Conservation (phyloP, 176 grass and related monocot species). For the Aegilops sharonensis region DNA sequence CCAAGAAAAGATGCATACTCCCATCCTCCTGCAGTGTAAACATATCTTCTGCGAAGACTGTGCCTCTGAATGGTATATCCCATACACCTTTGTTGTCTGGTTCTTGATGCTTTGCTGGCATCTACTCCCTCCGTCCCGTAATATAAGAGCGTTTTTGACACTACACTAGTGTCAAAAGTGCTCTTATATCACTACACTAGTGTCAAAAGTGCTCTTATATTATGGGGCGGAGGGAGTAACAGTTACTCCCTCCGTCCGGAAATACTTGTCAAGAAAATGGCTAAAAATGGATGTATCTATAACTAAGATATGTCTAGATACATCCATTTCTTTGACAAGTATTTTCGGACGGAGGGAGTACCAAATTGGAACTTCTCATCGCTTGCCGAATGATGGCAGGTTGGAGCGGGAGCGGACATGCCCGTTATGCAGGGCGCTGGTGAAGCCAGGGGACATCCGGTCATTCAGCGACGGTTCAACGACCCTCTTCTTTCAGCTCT, state of each 20-base stretch:
- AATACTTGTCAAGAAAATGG: too few relatives aligned
- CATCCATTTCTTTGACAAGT: too few relatives aligned
- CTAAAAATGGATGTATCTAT: too few relatives aligned
- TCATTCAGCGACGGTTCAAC: conserved; percentile 89
- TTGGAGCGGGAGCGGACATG: conserved; percentile 97
- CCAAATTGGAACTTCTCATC: neutral
- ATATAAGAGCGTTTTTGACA: too few relatives aligned
- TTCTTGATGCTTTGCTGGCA: neutral
- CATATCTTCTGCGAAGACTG: conserved; percentile 96
- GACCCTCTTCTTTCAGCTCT: conserved; percentile 85
- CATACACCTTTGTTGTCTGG: neutral
- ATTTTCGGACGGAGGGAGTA: too few relatives aligned
- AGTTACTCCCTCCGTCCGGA: neutral
- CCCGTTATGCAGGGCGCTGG: conserved; percentile 79
- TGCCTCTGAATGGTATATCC: conserved; percentile 80
- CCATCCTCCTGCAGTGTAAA: conserved; percentile 77
- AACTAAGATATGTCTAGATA: too few relatives aligned
- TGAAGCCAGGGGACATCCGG: conserved; percentile 81
- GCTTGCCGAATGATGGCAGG: conserved; percentile 33
- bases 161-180: too few relatives aligned
- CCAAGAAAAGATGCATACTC: conserved; percentile 87
- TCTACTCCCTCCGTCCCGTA: neutral
- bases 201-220: too few relatives aligned
- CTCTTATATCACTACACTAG: too few relatives aligned
- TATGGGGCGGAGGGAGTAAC: neutral